phyloP scores from a whole-genome alignment of 257 asterid species.

The Linaria vulgaris region DNA sequence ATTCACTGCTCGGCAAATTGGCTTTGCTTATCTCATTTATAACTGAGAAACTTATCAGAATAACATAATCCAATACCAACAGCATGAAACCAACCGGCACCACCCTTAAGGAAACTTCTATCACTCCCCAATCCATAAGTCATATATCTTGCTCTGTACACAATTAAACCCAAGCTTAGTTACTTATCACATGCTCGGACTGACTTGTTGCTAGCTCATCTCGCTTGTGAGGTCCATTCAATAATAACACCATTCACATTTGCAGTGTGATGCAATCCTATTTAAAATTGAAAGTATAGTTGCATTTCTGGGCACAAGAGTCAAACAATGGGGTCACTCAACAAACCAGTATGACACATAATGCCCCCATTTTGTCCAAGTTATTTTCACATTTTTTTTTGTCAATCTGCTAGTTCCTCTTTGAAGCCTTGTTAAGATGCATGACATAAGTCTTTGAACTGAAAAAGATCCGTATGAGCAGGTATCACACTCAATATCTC shows the following conservation, averaged over 20 bases:
- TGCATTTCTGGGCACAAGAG: neutral
- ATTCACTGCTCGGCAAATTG: neutral
- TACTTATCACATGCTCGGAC: neutral
- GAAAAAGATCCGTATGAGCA: constrained; percentile 2
- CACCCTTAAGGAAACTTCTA: neutral
- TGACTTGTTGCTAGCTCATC: neutral
- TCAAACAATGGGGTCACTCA: neutral
- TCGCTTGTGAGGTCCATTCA: neutral
- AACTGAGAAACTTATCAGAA: neutral
- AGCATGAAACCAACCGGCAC: neutral
- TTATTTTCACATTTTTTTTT: neutral
- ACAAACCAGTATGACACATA: neutral
- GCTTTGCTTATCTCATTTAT: neutral
- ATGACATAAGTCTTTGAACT: constrained; percentile 5
- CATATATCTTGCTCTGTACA: no score
- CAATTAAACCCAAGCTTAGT: neutral
- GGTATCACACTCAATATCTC: constrained; percentile 6
- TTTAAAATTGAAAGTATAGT: neutral
- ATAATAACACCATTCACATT: neutral
- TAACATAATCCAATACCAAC: neutral
- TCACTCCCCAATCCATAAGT: neutral
- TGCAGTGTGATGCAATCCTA: neutral
- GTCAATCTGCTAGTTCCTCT: neutral
- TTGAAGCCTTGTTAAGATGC: neutral
- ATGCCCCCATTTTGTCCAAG: neutral